phyloP scores from a whole-genome alignment of 2,329 filamentous ascomycete genomes.

The Capronia epimyces region DNA sequence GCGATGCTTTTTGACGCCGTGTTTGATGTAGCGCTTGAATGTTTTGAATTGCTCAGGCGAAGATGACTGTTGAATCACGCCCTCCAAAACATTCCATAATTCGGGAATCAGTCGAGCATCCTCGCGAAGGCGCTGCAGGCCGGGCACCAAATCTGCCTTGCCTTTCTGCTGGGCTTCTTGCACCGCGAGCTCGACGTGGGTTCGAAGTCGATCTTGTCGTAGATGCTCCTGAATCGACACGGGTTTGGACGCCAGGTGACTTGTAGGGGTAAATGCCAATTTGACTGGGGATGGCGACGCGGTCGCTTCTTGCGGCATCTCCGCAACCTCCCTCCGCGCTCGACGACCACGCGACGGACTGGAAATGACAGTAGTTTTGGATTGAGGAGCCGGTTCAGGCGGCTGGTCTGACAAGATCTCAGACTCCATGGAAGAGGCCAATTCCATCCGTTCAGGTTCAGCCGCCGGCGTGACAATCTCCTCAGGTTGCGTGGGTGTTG shows the following conservation, averaged over 20 bases:
- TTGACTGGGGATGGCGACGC: slow-evolving; percentile 20
- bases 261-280: slow-evolving; percentile 15
- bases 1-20: slow-evolving; percentile 24
- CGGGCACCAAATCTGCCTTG: slow-evolving; percentile 22
- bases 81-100: slow-evolving; percentile 27
- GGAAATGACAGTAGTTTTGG: slow-evolving; percentile 23
- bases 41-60: slow-evolving; percentile 26
- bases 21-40: slow-evolving; percentile 30
- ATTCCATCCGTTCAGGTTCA: slow-evolving; percentile 23
- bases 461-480: slow-evolving; percentile 16
- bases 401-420: slow-evolving; percentile 14
- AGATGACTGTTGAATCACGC: slow-evolving; percentile 23
- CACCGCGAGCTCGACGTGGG: slow-evolving; percentile 24
- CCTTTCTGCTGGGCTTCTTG: slow-evolving; percentile 22
- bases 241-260: slow-evolving; percentile 18
- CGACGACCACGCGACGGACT: slow-evolving; percentile 28
- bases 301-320: slow-evolving; percentile 18
- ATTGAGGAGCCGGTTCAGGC: slow-evolving; percentile 8
- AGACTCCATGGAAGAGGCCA: slow-evolving; percentile 20
- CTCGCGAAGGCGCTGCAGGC: slow-evolving; percentile 23
- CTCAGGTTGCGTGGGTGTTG: slow-evolving; percentile 20
- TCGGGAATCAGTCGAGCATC: slow-evolving; percentile 22
- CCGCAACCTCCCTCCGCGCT: slow-evolving; percentile 23
- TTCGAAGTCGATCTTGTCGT: slow-evolving; percentile 25
- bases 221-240: slow-evolving; percentile 27